A percentile compares a stretch with the other conserved stretches of the same genome.
Evolutionary conservation across 1,284 basidiomycete genomes (phyloP).

Genomic region (Rhodofomes roseus): DNA sequence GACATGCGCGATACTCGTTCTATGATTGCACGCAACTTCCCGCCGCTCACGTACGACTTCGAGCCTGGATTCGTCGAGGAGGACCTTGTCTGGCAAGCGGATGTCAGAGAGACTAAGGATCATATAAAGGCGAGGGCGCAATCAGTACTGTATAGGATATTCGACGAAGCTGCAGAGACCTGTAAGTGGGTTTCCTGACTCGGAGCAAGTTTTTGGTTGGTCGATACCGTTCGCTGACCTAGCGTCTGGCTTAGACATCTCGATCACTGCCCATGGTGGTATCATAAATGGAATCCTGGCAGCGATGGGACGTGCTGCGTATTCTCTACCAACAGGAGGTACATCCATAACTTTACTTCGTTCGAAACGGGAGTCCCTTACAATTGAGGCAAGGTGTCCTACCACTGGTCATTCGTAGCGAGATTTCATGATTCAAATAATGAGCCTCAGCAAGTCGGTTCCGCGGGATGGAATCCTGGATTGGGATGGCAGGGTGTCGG

Average conservation of each 20-base stretch:
- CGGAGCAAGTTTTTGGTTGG: background rate
- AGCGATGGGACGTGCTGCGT: slow-evolving; percentile 39
- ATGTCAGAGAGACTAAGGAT: slow-evolving; percentile 59
- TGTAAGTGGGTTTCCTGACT: slow-evolving; percentile 39
- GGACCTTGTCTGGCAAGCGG: slow-evolving; percentile 65
- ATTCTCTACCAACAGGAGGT: slow-evolving; percentile 59
- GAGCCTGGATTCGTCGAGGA: slow-evolving; percentile 70
- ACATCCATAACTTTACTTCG: background rate
- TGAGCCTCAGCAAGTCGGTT: no score
- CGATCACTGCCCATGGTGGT: slow-evolving; percentile 61
- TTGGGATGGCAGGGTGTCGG: background rate
- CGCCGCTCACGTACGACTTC: slow-evolving; percentile 51
- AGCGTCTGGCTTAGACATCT: slow-evolving; percentile 41
- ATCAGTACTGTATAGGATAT: slow-evolving; percentile 61
- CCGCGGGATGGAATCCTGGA: no score
- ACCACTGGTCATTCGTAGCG: slow-evolving; percentile 10
- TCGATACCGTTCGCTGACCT: background rate
- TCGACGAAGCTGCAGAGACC: slow-evolving; percentile 42
- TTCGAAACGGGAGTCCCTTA: background rate
- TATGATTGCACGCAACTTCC: slow-evolving; percentile 50
- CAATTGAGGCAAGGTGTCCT: slow-evolving; percentile 7
- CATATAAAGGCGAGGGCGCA: slow-evolving; percentile 54
- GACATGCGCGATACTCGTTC: slow-evolving; percentile 59
- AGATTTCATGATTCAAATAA: background rate
- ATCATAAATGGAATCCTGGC: slow-evolving; percentile 53